Evolutionary conservation across 805 yeast species (phyloP).

Genomic region (Ogataea trehaloabstinens): DNA sequence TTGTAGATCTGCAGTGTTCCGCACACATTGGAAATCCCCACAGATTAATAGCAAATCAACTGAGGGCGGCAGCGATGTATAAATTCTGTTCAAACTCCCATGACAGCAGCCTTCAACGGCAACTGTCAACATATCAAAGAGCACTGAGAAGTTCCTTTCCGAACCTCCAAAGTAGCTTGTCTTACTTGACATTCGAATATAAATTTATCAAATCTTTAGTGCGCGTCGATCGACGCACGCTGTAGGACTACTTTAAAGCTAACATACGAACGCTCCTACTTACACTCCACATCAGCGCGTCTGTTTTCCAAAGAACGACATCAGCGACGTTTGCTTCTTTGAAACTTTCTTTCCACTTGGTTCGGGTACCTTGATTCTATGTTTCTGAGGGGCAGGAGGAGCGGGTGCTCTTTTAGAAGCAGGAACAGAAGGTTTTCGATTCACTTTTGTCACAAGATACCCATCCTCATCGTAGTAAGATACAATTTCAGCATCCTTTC

Average conservation of each 20-base stretch:
- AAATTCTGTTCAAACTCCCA: conserved; percentile 68
- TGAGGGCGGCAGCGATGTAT: conserved; percentile 30
- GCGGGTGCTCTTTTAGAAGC: conserved; percentile 9
- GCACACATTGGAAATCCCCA: conserved; percentile 88
- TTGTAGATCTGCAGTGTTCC: conserved; percentile 60
- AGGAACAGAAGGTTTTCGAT: conserved; percentile 5
- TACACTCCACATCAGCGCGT: conserved; percentile 1
- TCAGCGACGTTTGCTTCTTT: conserved; percentile 28
- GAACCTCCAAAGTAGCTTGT: too few species aligned
- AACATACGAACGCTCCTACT: too few species aligned
- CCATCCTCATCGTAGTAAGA: conserved; percentile 32
- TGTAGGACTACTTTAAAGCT: too few species aligned
- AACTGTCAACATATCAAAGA: conserved; percentile 32
- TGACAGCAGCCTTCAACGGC: conserved; percentile 93
- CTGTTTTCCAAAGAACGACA: conserved; percentile 33
- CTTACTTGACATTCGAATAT: too few species aligned
- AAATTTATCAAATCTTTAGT: too few species aligned
- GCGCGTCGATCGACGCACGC: not conserved
- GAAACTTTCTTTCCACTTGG: conserved; percentile 5
- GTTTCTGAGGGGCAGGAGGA: conserved; percentile 13
- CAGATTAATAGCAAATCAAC: conserved; percentile 71
- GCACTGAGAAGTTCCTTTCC: too few species aligned
- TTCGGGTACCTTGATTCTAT: conserved; percentile 7
- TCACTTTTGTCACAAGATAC: conserved; percentile 23
- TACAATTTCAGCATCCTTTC: conserved; percentile 14